Conservation (phyloP, 2,329 filamentous ascomycete genomes). For the Helotiales sp. region DNA sequence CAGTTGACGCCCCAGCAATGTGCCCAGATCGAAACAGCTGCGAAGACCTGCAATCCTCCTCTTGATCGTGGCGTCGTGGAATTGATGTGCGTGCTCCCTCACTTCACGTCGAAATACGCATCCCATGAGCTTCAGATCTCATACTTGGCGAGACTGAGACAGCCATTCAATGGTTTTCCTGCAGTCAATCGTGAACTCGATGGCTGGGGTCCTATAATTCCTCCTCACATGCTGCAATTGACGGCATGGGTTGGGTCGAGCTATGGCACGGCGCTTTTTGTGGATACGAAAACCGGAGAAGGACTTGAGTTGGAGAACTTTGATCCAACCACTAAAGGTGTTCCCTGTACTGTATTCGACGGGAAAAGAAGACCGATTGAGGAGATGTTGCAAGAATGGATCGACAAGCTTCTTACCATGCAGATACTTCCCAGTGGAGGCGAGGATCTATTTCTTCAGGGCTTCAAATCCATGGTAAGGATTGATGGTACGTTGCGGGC, state of each 20-base stretch:
- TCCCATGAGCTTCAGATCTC: neutral
- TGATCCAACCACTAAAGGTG: neutral
- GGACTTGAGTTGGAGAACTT: conserved; percentile 9
- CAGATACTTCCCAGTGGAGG: conserved; percentile 7
- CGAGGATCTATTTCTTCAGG: conserved; percentile 1
- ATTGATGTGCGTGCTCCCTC: conserved; percentile 17
- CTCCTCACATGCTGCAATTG: conserved; percentile 10
- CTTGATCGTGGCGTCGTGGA: conserved; percentile 14
- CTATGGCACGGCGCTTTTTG: conserved; percentile 6
- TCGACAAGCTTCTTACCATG: conserved; percentile 3
- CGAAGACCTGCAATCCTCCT: conserved; percentile 9
- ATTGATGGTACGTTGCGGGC: neutral
- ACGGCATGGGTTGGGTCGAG: neutral
- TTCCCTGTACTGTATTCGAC: neutral
- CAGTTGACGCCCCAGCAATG: conserved; percentile 13
- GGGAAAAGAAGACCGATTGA: conserved; percentile 9
- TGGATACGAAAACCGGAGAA: conserved; percentile 16
- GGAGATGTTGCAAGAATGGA: conserved; percentile 14
- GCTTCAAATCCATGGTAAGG: conserved; percentile 7
- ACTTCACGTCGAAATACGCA: neutral
- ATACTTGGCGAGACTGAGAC: neutral
- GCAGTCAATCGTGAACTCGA: conserved; percentile 3
- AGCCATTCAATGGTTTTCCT: neutral
- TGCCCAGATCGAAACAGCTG: conserved; percentile 8
- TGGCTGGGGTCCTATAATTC: conserved; percentile 7